Conservation (phyloP, 176 grass and related monocot species). For the Musa schizocarpa region DNA sequence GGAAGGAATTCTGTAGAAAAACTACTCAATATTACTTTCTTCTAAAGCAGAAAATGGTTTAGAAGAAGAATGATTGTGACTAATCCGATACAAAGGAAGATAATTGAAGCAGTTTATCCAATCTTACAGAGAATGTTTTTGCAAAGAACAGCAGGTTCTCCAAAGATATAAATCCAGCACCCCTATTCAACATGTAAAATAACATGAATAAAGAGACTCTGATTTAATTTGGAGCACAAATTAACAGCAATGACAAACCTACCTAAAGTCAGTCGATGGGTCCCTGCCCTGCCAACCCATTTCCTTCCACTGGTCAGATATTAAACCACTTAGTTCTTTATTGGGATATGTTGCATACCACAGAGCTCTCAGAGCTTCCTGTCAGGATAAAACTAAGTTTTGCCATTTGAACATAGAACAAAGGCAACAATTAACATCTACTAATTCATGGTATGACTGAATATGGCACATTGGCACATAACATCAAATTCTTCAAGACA, state of each 20-base stretch:
- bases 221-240: neutral
- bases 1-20: slow-evolving; percentile 65
- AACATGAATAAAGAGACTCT: neutral
- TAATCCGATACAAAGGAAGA: neutral
- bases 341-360: slow-evolving; percentile 93
- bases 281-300: slow-evolving; percentile 99
- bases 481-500: no score
- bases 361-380: slow-evolving; percentile 94
- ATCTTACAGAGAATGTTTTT: slow-evolving; percentile 96
- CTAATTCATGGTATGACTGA: no score
- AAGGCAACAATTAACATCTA: neutral
- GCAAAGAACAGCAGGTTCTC: slow-evolving; percentile 97
- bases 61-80: neutral
- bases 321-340: slow-evolving; percentile 77
- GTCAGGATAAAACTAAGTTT: slow-evolving; percentile 1
- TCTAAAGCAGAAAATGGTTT: neutral
- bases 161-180: slow-evolving; percentile 84
- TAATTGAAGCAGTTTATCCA: neutral
- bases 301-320: slow-evolving; percentile 95
- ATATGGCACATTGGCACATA: no score
- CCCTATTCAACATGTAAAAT: slow-evolving; percentile 30
- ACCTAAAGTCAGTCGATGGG: slow-evolving; percentile 96
- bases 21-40: neutral
- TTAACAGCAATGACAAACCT: neutral
- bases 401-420: neutral